Conservation (phyloP, 352 stramenopile species). For the Phytopythium ostracodes region DNA sequence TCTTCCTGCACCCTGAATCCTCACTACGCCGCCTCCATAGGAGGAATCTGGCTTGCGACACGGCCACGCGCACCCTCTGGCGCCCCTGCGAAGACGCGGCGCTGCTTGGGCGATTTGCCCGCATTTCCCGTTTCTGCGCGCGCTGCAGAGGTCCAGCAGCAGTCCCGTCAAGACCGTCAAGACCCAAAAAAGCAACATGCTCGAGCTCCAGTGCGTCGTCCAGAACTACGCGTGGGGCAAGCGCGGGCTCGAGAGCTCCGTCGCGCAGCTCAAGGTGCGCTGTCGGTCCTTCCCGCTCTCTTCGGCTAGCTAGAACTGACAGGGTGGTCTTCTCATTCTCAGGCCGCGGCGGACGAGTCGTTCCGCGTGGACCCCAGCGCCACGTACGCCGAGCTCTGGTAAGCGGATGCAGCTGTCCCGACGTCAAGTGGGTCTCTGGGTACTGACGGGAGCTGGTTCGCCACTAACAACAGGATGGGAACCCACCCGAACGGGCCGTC, state of each 20-base stretch:
- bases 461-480: conserved; percentile 75
- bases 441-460: no score
- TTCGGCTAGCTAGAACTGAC: neutral
- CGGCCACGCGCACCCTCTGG: neutral
- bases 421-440: no score
- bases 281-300: neutral
- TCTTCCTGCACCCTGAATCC: neutral
- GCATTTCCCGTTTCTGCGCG: neutral
- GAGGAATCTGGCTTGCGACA: neutral
- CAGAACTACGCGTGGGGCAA: conserved; percentile 93
- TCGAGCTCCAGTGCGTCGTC: conserved; percentile 75
- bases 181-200: conserved; percentile 32
- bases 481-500: conserved; percentile 93
- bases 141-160: neutral
- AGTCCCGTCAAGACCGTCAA: neutral
- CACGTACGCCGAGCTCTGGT: conserved; percentile 90
- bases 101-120: neutral
- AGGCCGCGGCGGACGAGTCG: conserved; percentile 40
- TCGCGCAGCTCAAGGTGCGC: conserved; percentile 85
- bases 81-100: neutral
- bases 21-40: neutral
- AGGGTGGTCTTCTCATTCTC: neutral
- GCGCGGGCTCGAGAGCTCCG: conserved; percentile 65
- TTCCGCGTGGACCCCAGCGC: conserved; percentile 42
- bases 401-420: conserved; percentile 7